Conservation (phyloP, 148 eudicot genomes). For the Camellia granthamiana region DNA sequence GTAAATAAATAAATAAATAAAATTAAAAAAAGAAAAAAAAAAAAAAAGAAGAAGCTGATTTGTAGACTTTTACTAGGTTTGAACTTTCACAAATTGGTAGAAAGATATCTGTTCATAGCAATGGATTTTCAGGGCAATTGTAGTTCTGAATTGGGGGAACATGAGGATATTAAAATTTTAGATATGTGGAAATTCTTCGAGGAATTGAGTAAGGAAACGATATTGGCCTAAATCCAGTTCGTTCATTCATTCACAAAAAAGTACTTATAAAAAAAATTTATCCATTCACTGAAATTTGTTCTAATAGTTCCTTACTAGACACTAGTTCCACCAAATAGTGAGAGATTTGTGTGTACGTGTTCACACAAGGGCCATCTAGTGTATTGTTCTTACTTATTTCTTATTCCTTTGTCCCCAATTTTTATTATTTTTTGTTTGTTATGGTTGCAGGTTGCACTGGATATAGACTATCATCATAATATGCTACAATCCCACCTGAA, state of each 20-base stretch:
- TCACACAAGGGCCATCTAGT: not conserved
- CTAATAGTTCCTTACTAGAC: not conserved
- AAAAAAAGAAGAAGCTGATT: not conserved
- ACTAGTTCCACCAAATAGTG: not conserved
- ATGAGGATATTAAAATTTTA: not conserved
- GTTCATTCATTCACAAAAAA: not conserved
- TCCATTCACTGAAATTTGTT: too few species aligned
- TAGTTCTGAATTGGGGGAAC: not conserved
- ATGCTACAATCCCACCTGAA: conserved; percentile 88
- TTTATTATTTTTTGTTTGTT: too few species aligned
- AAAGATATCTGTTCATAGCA: not conserved
- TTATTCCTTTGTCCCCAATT: not conserved
- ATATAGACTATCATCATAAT: conserved; percentile 93
- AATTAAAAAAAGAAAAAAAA: too few species aligned
- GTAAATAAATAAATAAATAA: too few species aligned
- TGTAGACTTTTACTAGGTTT: not conserved
- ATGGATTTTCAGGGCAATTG: not conserved
- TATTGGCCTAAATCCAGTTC: not conserved
- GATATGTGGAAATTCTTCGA: not conserved
- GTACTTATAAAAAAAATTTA: too few species aligned
- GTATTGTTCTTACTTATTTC: not conserved
- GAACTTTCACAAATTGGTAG: not conserved
- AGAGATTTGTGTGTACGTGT: not conserved
- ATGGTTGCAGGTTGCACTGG: conserved; percentile 76
- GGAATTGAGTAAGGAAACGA: not conserved